Conservation (phyloP, 306 rosid species). For the Gastrolobium villosum region DNA sequence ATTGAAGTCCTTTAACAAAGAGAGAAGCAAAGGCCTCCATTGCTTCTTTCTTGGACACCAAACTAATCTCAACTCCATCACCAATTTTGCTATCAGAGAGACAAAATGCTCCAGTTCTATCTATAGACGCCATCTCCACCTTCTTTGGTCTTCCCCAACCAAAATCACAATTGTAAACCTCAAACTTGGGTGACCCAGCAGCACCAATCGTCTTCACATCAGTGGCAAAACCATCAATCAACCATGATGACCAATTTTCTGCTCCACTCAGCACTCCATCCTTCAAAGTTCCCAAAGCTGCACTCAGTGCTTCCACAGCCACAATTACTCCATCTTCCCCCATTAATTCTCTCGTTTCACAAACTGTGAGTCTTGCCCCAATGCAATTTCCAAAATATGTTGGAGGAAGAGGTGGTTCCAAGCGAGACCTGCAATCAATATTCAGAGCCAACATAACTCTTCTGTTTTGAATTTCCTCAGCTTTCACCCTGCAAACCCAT, state of each 20-base stretch:
- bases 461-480: slow-evolving; percentile 31
- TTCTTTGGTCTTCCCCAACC: slow-evolving; percentile 72
- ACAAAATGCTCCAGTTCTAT: slow-evolving; percentile 49
- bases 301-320: slow-evolving; percentile 39
- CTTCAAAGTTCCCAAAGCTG: slow-evolving; percentile 47
- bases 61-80: slow-evolving; percentile 57
- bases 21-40: slow-evolving; percentile 51
- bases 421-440: slow-evolving; percentile 52
- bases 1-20: slow-evolving; percentile 40
- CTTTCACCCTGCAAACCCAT: slow-evolving; percentile 48
- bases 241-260: slow-evolving; percentile 37
- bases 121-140: slow-evolving; percentile 62
- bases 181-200: slow-evolving; percentile 66
- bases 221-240: neutral
- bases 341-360: slow-evolving; percentile 28
- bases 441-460: neutral
- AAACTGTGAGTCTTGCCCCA: neutral
- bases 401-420: slow-evolving; percentile 52
- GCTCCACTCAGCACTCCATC: slow-evolving; percentile 51
- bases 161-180: slow-evolving; percentile 59
- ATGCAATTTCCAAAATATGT: slow-evolving; percentile 71
- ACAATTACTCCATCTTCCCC: slow-evolving; percentile 50
- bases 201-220: slow-evolving; percentile 22
- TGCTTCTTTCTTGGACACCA: slow-evolving; percentile 38
- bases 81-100: slow-evolving; percentile 53